phyloP scores from a whole-genome alignment of 139 green algal genomes.

The Chlamydomonas sp. region DNA sequence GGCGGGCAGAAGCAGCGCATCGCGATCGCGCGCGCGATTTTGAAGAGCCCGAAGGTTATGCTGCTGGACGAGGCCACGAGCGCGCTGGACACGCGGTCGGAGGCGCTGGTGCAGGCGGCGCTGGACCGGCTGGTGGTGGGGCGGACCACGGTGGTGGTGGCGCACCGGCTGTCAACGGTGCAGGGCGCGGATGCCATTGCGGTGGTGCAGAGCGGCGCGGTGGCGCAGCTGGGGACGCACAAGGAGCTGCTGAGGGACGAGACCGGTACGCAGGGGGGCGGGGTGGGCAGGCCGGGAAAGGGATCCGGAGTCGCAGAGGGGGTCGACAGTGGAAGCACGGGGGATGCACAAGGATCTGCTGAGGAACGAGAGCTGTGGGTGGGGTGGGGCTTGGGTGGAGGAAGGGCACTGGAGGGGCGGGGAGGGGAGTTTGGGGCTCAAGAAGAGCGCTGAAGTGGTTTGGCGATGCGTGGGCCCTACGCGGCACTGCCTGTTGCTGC shows the following conservation, averaged over 20 bases:
- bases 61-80: conserved; percentile 83
- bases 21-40: conserved; percentile 85
- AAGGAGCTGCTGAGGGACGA: conserved; percentile 51
- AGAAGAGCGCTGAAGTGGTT: background rate
- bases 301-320: too few species aligned
- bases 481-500: too few species aligned
- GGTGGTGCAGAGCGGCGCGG: conserved; percentile 65
- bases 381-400: too few species aligned
- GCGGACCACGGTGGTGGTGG: conserved; percentile 88
- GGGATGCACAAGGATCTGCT: too few species aligned
- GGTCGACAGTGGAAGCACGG: too few species aligned
- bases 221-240: conserved; percentile 75
- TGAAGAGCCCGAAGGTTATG: conserved; percentile 66
- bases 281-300: too few species aligned
- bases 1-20: conserved; percentile 90
- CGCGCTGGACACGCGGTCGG: conserved; percentile 87
- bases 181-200: conserved; percentile 86
- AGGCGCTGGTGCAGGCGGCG: conserved; percentile 67
- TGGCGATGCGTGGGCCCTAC: too few species aligned
- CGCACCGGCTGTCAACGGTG: conserved; percentile 90
- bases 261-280: background rate
- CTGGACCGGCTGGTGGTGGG: conserved; percentile 61
- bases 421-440: background rate
- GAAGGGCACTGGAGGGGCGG: background rate
- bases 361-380: too few species aligned